Conservation (phyloP, 768 basidiomycete species). For the Agaricus blazei region DNA sequence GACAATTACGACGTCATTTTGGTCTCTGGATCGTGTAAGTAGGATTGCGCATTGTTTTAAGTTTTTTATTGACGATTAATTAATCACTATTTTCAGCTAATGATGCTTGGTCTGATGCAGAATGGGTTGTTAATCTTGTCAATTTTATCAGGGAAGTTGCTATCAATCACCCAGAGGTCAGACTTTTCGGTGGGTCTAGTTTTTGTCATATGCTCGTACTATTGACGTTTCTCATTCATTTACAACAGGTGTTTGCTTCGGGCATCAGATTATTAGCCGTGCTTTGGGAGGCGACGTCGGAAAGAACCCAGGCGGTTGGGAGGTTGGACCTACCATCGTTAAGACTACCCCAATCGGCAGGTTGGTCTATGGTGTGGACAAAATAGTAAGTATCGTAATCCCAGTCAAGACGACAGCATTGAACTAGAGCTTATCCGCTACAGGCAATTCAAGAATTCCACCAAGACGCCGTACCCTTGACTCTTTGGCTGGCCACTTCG, state of each 20-base stretch:
- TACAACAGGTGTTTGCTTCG: slow-evolving; percentile 79
- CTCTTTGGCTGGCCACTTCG: slow-evolving; percentile 29
- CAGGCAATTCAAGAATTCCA: too few species aligned
- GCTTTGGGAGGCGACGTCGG: slow-evolving; percentile 72
- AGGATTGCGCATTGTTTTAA: too few species aligned
- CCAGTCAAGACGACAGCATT: too few species aligned
- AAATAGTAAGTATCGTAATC: too few species aligned
- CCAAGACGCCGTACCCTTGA: too few species aligned
- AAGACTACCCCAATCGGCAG: slow-evolving; percentile 64
- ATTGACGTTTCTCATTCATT: background rate
- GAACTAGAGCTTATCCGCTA: too few species aligned
- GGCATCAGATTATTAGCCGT: slow-evolving; percentile 69
- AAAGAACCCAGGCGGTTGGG: slow-evolving; percentile 65
- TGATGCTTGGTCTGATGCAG: slow-evolving; percentile 66
- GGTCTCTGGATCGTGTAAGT: slow-evolving; percentile 74
- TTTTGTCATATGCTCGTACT: background rate
- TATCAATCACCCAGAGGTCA: too few species aligned
- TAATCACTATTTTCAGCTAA: slow-evolving; percentile 40
- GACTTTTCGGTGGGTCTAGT: slow-evolving; percentile 43
- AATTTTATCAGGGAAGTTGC: slow-evolving; percentile 35
- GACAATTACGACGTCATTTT: slow-evolving; percentile 65
- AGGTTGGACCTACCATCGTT: slow-evolving; percentile 60
- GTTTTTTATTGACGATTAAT: background rate
- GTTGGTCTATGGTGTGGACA: slow-evolving; percentile 27
- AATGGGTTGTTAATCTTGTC: slow-evolving; percentile 73